A percentile compares a stretch with the other conserved stretches of the same genome.
Evolutionary conservation across 2,329 filamentous ascomycete species (phyloP).

Genomic region (Huntiella abstrusa): DNA sequence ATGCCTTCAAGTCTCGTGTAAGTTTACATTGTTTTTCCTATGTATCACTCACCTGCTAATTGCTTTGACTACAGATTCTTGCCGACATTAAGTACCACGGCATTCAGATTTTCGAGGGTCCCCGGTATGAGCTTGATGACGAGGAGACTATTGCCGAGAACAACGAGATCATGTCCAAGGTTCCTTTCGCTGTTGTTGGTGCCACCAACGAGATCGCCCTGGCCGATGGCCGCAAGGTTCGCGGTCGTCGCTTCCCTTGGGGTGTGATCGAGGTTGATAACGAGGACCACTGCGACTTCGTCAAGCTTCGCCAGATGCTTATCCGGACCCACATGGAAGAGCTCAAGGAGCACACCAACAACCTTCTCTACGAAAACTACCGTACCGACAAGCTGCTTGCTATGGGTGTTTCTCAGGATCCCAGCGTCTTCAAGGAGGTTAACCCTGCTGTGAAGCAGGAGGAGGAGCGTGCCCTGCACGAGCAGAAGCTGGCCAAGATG

Average conservation of each 20-base stretch:
- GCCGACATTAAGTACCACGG: constrained; percentile 92
- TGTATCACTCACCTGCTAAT: constrained; percentile 13
- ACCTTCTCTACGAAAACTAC: constrained; percentile 98
- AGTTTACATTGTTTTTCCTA: constrained; percentile 21
- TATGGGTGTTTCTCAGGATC: constrained; percentile 97
- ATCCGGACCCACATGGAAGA: constrained; percentile 99
- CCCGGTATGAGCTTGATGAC: constrained; percentile 94
- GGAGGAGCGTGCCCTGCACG: constrained; percentile 92
- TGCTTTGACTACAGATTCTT: constrained; percentile 48
- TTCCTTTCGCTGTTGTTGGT: constrained; percentile 94
- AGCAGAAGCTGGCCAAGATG: constrained; percentile 99
- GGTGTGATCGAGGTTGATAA: constrained; percentile 98
- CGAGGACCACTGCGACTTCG: constrained; percentile 99
- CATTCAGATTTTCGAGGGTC: constrained; percentile 98
- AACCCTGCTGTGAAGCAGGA: constrained; percentile 99
- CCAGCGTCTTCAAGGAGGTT: constrained; percentile 99
- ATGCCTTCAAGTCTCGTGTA: constrained; percentile 89
- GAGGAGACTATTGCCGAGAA: constrained; percentile 99
- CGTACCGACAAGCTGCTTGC: constrained; percentile 96
- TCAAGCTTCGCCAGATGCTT: constrained; percentile 98
- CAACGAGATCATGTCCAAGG: constrained; percentile 99
- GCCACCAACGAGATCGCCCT: constrained; percentile 88
- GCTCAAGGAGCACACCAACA: constrained; percentile 99
- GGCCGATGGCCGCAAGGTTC: constrained; percentile 83
- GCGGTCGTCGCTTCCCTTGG: constrained; percentile 93